Conservation (phyloP, 176 grass and related monocot genomes). For the Juncus inflexus region DNA sequence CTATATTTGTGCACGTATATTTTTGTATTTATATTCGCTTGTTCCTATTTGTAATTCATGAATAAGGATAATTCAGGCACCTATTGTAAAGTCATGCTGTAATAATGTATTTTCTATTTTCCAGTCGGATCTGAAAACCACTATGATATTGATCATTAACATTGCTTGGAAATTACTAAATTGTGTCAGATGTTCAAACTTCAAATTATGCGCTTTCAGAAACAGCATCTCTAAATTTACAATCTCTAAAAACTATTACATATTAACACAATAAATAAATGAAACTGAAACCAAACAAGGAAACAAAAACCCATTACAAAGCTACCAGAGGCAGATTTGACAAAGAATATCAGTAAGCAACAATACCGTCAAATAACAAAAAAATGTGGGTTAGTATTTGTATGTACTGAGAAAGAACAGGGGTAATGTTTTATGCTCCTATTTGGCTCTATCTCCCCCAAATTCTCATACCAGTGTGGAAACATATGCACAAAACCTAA, state of each 20-base stretch:
- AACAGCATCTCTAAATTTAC: slow-evolving; percentile 15
- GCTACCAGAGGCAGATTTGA: slow-evolving; percentile 3
- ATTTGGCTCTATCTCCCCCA: no score
- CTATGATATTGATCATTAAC: no score
- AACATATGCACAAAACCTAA: slow-evolving; percentile 6
- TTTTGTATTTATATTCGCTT: no score
- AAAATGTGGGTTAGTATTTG: not conserved
- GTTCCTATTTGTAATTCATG: no score
- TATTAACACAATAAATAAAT: slow-evolving; percentile 16
- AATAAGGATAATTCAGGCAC: no score
- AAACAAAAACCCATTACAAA: slow-evolving; percentile 17
- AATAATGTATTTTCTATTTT: not conserved
- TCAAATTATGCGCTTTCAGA: not conserved
- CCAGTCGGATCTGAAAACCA: not conserved
- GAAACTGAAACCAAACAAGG: slow-evolving; percentile 1
- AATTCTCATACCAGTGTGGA: not conserved
- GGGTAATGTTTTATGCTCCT: not conserved
- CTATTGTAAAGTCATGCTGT: no score
- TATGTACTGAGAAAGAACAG: not conserved
- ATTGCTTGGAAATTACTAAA: not conserved
- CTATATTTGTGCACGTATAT: no score
- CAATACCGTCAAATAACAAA: not conserved
- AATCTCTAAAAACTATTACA: not conserved
- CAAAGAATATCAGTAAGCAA: slow-evolving; percentile 13
- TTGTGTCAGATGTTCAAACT: not conserved